Conservation (phyloP, 2,329 filamentous ascomycete genomes). For the Phyllosticta paracitricarpa region DNA sequence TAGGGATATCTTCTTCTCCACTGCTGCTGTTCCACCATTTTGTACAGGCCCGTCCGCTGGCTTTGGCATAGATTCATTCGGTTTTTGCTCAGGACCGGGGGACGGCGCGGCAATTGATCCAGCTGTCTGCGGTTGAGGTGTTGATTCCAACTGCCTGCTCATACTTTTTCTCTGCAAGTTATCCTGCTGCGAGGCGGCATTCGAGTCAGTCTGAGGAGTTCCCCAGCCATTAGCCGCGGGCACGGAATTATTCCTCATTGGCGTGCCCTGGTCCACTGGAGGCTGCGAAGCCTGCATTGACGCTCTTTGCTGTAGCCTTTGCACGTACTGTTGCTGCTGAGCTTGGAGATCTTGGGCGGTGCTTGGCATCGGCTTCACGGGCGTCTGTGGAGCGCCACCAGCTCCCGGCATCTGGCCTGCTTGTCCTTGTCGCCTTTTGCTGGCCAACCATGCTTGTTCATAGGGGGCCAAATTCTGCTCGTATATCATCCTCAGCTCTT, state of each 20-base stretch:
- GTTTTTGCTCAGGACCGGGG: slow-evolving; percentile 19
- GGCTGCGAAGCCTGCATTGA: slow-evolving; percentile 6
- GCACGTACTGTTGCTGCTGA: slow-evolving; percentile 25
- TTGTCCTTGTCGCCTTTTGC: slow-evolving; percentile 36
- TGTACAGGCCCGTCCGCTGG: slow-evolving; percentile 9
- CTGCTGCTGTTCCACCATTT: slow-evolving; percentile 13
- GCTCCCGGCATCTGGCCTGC: slow-evolving; percentile 29
- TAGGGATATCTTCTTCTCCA: slow-evolving; percentile 8
- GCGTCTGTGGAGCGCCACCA: slow-evolving; percentile 20
- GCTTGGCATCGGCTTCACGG: slow-evolving; percentile 22
- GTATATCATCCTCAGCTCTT: slow-evolving; percentile 62
- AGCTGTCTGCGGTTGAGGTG: slow-evolving; percentile 20
- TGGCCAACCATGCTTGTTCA: slow-evolving; percentile 56
- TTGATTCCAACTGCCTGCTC: slow-evolving; percentile 27
- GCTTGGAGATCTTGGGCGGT: slow-evolving; percentile 38
- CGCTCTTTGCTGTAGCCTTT: slow-evolving; percentile 6
- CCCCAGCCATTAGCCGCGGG: slow-evolving; percentile 32
- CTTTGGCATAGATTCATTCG: slow-evolving; percentile 13
- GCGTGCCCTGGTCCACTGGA: slow-evolving; percentile 6
- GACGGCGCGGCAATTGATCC: slow-evolving; percentile 19
- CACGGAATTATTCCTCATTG: slow-evolving; percentile 8
- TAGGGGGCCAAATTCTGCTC: slow-evolving; percentile 67
- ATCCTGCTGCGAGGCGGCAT: slow-evolving; percentile 10
- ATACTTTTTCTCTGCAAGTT: slow-evolving; percentile 25
- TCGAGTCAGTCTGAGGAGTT: slow-evolving; percentile 33